Evolutionary conservation across 2,329 filamentous ascomycete genomes (phyloP).

Genomic region (Cladosporium austrohemisphaericum): DNA sequence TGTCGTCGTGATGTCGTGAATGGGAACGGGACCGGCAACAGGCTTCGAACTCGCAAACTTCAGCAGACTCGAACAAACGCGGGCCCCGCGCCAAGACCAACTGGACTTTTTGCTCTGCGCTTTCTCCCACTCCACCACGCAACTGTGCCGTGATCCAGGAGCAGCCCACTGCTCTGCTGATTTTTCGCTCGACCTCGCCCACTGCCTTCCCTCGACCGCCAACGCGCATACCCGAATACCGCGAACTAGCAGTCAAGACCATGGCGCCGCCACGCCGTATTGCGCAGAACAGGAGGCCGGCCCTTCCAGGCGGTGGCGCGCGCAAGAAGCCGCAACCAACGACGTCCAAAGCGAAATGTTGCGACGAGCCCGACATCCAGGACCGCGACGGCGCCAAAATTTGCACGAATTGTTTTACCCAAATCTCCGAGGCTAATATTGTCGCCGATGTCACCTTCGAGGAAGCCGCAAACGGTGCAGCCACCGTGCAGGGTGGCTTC

Average conservation of each 20-base stretch:
- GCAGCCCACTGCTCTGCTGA: too few relatives aligned
- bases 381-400: slow-evolving; percentile 45
- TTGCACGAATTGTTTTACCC: slow-evolving; percentile 79
- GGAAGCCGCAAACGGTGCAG: slow-evolving; percentile 78
- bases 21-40: too few relatives aligned
- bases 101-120: too few relatives aligned
- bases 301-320: slow-evolving; percentile 11
- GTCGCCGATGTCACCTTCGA: slow-evolving; percentile 90
- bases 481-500: slow-evolving; percentile 85
- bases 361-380: slow-evolving; percentile 26
- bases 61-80: too few relatives aligned
- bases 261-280: slow-evolving; percentile 15
- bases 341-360: slow-evolving; percentile 19
- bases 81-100: too few relatives aligned
- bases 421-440: slow-evolving; percentile 82
- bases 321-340: slow-evolving; percentile 11
- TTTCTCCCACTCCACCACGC: slow-evolving; percentile 2
- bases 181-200: too few relatives aligned
- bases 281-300: slow-evolving; percentile 3
- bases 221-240: slow-evolving; percentile 4
- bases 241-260: not conserved
- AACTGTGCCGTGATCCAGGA: not conserved
- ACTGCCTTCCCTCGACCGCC: slow-evolving; percentile 31
- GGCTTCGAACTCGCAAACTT: too few relatives aligned
- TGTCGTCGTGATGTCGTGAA: too few relatives aligned